A percentile compares a stretch with the other conserved stretches of the same genome.
These are phyloP conservation scores for Tuber umbilicatum DNA, from an alignment of 495 filamentous ascomycete species.

Conservation along the genomic window DNA sequence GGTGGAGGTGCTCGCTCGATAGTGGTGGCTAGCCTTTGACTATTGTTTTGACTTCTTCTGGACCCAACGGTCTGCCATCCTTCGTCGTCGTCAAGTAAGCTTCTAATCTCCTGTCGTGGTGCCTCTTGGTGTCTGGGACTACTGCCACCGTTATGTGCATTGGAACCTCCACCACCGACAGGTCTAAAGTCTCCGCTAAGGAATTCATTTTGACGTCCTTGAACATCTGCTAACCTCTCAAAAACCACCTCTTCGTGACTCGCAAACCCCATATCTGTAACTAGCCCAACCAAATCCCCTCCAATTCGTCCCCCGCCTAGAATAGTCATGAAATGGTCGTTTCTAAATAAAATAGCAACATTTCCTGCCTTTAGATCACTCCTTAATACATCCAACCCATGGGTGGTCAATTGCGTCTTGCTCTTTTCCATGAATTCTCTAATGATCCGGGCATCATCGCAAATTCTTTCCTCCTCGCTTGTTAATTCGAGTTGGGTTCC, in stretches of 20 bases:
- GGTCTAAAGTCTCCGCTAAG: conserved; percentile 84
- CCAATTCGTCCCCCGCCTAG: conserved; percentile 55
- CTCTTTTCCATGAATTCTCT: conserved; percentile 70
- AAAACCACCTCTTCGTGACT: conserved; percentile 88
- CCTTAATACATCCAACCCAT: conserved; percentile 66
- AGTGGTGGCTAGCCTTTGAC: conserved; percentile 8
- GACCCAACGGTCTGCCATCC: conserved; percentile 25
- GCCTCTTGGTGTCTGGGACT: conserved; percentile 25
- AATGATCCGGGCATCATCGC: conserved; percentile 74
- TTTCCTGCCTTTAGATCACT: conserved; percentile 60
- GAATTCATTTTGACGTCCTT: conserved; percentile 74
- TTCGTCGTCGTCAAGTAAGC: conserved; percentile 29
- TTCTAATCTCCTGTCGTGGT: conserved; percentile 19
- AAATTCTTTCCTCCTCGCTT: conserved; percentile 62
- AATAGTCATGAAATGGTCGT: conserved; percentile 91
- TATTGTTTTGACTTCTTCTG: background rate
- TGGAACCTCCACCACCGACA: conserved; percentile 53
- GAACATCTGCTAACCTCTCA: conserved; percentile 86
- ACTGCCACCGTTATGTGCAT: conserved; percentile 14
- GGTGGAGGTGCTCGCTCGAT: conserved; percentile 39
- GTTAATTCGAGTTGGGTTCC: conserved; percentile 48
- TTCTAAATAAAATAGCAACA: conserved; percentile 85
- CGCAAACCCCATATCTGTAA: conserved; percentile 88
- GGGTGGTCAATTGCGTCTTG: conserved; percentile 77
- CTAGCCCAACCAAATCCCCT: conserved; percentile 64